Base-by-base conservation (phyloP, 2,329 filamentous ascomycete species). In the Fusarium acutatum region DNA sequence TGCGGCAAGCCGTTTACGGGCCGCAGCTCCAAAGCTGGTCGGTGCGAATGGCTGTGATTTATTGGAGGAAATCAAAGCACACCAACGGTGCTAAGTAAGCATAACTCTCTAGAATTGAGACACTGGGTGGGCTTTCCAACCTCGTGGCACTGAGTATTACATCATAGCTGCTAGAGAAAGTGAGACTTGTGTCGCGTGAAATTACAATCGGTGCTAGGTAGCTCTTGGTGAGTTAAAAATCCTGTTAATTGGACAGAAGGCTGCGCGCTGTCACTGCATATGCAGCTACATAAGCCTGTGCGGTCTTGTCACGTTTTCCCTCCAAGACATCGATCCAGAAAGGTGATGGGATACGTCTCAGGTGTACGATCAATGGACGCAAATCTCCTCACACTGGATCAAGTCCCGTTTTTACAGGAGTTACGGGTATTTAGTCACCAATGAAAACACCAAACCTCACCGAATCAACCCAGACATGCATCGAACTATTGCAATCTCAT, bases 401-500 rank as follows among this genome's bases (percentile, higher is more conserved):
- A 9, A 18, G 24, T 13, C 7, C 8, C 20, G 10, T 17, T 13
- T n/a, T 6, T 5, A 10, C 14, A 7, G 14, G 2, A 11, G 0
- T 22, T 3, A 2, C 5, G 7, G 18, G 34, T 22, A 38, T 10
- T 3, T 8, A 7, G 24, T 7, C 14, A 38, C 24, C 10, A 26
- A 34, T 26, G 1, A 9, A 28, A 15, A 7, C 24, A 20, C 9
- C 14, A 12, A 26, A 5, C 14, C 7, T 37, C 50, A 53, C 14
- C 50, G 20, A 26, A 26, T 10, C 9, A 18, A n/a, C 14, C 8
- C 14, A 53, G 32, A 13, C 50, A 18, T 28, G 24, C 34, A 26
- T 53, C 20, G 5, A 22, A 28, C 20, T 53, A 53, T 28, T 13
- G 18, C 17, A 26, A 14, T 7, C 12, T 49, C 14, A 17, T 17